Conservation (phyloP, 768 basidiomycete genomes). For the Leccinellum albellum region DNA sequence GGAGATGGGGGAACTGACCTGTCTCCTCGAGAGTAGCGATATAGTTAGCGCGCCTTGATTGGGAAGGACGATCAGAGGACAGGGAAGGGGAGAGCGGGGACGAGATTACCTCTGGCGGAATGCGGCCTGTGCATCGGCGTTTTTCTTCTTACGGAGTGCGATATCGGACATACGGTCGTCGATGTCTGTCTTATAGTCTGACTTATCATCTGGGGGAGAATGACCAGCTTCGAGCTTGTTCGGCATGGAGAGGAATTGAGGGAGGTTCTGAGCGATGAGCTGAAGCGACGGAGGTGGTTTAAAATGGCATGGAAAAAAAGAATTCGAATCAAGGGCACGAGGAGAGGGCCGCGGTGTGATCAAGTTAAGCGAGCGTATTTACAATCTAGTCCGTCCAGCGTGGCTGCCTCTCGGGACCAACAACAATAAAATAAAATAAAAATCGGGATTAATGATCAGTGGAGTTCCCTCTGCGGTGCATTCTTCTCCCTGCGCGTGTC, state of each 20-base stretch:
- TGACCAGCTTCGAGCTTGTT: conserved; percentile 28
- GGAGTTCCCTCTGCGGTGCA: not conserved
- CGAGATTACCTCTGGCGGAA: conserved; percentile 57
- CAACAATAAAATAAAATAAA: not conserved
- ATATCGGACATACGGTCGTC: conserved; percentile 57
- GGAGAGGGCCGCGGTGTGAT: conserved; percentile 45
- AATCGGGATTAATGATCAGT: not conserved
- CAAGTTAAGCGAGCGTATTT: conserved; percentile 37
- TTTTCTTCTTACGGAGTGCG: conserved; percentile 80
- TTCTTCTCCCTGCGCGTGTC: not conserved
- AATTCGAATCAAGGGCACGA: conserved; percentile 67
- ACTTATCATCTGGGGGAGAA: conserved; percentile 35
- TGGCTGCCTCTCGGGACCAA: conserved; percentile 17
- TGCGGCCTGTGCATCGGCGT: conserved; percentile 85
- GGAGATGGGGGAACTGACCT: conserved; percentile 34
- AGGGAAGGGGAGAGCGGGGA: not conserved
- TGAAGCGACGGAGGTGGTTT: conserved; percentile 35
- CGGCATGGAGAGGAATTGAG: conserved; percentile 19
- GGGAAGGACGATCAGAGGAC: conserved; percentile 21
- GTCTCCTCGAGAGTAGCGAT: conserved; percentile 86
- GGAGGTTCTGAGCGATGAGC: conserved; percentile 9
- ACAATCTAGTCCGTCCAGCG: conserved; percentile 34
- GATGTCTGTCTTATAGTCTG: conserved; percentile 35
- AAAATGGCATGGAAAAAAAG: conserved; percentile 63
- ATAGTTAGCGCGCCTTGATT: conserved; percentile 64